Evolutionary conservation across 306 rosid species (phyloP).

Genomic region (Malus sieversii): DNA sequence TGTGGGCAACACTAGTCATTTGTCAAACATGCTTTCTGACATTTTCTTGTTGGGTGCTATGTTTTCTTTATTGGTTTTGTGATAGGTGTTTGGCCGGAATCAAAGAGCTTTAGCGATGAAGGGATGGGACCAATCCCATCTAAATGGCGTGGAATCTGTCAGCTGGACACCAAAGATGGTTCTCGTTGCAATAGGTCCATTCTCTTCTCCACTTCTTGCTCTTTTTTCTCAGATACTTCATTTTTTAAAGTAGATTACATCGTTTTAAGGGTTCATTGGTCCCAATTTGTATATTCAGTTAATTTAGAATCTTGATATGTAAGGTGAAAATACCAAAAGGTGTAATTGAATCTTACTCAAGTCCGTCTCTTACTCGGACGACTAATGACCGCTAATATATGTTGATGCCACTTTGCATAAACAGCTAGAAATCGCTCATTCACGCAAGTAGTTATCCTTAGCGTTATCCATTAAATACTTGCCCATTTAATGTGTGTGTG

Average conservation of each 20-base stretch:
- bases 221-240: not conserved
- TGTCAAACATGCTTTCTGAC: not conserved
- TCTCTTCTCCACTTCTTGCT: not conserved
- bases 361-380: too few species aligned
- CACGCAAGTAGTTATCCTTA: not conserved
- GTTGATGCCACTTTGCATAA: not conserved
- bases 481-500: not conserved
- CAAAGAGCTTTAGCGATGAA: conserved; percentile 52
- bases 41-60: not conserved
- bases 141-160: conserved; percentile 60
- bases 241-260: not conserved
- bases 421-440: too few species aligned
- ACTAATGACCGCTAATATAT: too few species aligned
- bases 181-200: conserved; percentile 50
- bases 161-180: conserved; percentile 17
- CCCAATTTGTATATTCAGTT: not conserved
- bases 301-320: not conserved
- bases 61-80: not conserved
- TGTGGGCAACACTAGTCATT: not conserved
- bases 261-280: not conserved
- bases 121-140: conserved; percentile 57
- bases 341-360: not conserved
- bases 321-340: not conserved
- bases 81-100: conserved; percentile 72
- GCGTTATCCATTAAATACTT: not conserved